Evolutionary conservation across 2,329 filamentous ascomycete genomes (phyloP).

Genomic region (Cytospora piceicola): DNA sequence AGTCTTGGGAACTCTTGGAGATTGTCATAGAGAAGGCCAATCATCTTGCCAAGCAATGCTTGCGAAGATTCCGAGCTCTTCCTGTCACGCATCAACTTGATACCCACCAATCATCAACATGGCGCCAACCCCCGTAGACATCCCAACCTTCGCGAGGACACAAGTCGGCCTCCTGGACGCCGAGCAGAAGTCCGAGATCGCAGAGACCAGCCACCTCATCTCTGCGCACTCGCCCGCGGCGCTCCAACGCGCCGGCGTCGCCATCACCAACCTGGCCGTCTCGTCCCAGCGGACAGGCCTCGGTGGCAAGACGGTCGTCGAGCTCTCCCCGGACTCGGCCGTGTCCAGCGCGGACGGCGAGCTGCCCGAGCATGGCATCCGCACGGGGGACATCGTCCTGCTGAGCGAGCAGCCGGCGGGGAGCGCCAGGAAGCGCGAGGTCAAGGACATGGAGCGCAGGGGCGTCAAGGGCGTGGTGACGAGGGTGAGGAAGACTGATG

Average conservation of each 20-base stretch:
- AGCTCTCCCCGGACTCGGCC: conserved; percentile 70
- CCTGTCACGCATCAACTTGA: background rate
- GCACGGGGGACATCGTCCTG: conserved; percentile 77
- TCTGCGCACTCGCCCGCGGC: conserved; percentile 68
- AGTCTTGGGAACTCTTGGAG: background rate
- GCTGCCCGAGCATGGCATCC: conserved; percentile 75
- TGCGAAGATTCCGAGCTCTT: background rate
- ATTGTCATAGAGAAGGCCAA: background rate
- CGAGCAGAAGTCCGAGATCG: conserved; percentile 74
- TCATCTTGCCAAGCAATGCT: background rate
- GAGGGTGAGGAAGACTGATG: conserved; percentile 58
- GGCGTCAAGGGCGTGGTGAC: conserved; percentile 74
- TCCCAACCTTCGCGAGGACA: conserved; percentile 69
- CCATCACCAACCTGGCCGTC: conserved; percentile 75
- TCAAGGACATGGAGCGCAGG: conserved; percentile 69
- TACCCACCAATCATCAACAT: conserved; percentile 35
- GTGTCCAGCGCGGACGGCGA: conserved; percentile 48
- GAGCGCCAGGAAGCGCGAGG: conserved; percentile 72
- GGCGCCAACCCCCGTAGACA: conserved; percentile 50
- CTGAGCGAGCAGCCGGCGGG: conserved; percentile 76
- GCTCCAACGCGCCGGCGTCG: conserved; percentile 77
- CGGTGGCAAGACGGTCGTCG: conserved; percentile 87
- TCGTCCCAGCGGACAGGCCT: conserved; percentile 82
- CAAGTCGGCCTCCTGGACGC: conserved; percentile 72
- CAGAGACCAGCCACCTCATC: conserved; percentile 70